Conservation (phyloP, 805 yeast species). For the Lachancea waltii region DNA sequence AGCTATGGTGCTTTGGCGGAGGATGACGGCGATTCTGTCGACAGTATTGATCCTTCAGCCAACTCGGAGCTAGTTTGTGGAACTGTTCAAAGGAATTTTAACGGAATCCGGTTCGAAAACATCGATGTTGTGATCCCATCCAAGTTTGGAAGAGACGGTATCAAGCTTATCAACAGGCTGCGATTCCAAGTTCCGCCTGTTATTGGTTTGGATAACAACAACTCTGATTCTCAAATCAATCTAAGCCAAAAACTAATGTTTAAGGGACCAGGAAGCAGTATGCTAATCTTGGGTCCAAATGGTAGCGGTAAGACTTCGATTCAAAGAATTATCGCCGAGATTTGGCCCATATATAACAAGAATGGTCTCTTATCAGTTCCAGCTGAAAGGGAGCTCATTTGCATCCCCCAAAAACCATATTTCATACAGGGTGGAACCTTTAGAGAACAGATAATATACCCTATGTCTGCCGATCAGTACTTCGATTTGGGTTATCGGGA, state of each 20-base stretch:
- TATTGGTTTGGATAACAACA: constrained; percentile 14
- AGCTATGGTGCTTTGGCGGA: constrained; percentile 31
- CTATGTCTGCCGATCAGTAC: constrained; percentile 73
- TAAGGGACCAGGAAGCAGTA: constrained; percentile 48
- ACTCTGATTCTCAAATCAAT: constrained; percentile 5
- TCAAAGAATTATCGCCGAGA: constrained; percentile 73
- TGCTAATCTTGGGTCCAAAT: constrained; percentile 78
- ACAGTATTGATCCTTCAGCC: not conserved
- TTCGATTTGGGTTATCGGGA: constrained; percentile 65
- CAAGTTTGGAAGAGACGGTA: constrained; percentile 50
- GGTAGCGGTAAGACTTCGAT: constrained; percentile 89
- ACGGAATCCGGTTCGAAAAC: constrained; percentile 77
- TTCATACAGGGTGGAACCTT: constrained; percentile 70
- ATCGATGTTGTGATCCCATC: constrained; percentile 80
- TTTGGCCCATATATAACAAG: constrained; percentile 79
- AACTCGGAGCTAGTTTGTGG: constrained; percentile 56
- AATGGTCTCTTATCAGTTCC: constrained; percentile 79
- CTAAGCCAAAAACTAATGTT: constrained; percentile 36
- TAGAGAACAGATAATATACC: constrained; percentile 88
- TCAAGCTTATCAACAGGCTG: constrained; percentile 54
- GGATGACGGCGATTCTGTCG: not conserved
- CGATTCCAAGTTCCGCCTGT: constrained; percentile 45
- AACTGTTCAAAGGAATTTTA: constrained; percentile 68
- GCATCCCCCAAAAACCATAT: constrained; percentile 82
- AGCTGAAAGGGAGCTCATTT: constrained; percentile 58